phyloP scores from a whole-genome alignment of 2,329 filamentous ascomycete genomes.

The Claviceps pusilla region DNA sequence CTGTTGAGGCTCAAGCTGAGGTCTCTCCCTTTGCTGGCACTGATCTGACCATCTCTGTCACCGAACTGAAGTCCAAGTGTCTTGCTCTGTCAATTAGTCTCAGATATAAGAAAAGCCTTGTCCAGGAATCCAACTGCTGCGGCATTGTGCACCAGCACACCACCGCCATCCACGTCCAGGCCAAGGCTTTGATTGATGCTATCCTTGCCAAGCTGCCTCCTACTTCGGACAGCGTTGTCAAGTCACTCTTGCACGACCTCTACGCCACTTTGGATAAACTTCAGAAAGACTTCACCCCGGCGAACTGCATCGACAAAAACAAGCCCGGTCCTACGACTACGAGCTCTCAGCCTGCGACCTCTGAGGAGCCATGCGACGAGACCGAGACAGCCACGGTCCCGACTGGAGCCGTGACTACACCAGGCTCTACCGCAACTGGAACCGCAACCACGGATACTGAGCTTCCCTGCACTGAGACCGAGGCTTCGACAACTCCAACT shows the following conservation, averaged over 20 bases:
- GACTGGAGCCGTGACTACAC: background rate
- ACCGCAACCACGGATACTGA: background rate
- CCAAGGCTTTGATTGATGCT: background rate
- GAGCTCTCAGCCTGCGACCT: background rate
- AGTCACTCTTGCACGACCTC: background rate
- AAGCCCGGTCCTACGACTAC: background rate
- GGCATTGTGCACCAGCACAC: background rate
- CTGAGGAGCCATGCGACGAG: background rate
- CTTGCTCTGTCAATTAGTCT: background rate
- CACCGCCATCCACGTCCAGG: background rate
- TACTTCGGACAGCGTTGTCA: background rate
- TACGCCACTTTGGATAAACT: background rate
- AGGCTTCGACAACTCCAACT: background rate
- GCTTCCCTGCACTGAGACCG: background rate
- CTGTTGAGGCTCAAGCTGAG: background rate
- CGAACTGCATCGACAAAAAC: conserved; percentile 2
- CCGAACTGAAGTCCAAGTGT: background rate
- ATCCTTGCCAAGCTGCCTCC: conserved; percentile 1
- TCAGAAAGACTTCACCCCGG: conserved; percentile 1
- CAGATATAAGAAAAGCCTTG: conserved; percentile 1
- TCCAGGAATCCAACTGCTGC: conserved; percentile 2
- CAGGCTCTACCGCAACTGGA: too few species aligned
- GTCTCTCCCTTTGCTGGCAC: background rate
- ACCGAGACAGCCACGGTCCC: background rate
- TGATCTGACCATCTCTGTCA: background rate